A percentile compares a stretch with the other conserved stretches of the same genome.
Conservation (phyloP, 2,329 filamentous ascomycete species). For the Penicillium sp. region DNA sequence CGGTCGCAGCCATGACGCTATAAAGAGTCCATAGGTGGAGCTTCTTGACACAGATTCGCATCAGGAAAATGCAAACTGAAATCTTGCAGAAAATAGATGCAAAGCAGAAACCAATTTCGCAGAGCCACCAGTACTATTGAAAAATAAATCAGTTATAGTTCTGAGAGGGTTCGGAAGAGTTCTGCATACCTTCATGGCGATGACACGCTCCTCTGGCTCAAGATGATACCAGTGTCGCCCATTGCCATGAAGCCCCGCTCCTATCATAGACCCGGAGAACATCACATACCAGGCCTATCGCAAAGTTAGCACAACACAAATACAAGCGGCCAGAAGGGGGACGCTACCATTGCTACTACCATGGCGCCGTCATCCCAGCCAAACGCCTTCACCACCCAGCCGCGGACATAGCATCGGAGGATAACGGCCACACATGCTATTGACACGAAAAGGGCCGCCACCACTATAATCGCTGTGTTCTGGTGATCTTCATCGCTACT, state of each 20-base stretch:
- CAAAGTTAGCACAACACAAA: background rate
- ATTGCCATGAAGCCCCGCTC: conserved; percentile 31
- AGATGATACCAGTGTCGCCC: conserved; percentile 23
- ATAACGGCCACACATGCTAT: conserved; percentile 28
- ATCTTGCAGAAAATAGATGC: conserved; percentile 51
- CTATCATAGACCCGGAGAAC: conserved; percentile 33
- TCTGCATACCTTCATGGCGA: conserved; percentile 22
- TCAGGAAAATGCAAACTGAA: conserved; percentile 54
- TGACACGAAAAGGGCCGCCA: conserved; percentile 29
- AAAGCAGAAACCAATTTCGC: conserved; percentile 53
- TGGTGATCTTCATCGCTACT: background rate
- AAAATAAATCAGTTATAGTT: background rate
- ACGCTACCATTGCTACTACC: conserved; percentile 29
- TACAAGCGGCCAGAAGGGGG: background rate
- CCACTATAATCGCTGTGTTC: conserved; percentile 2
- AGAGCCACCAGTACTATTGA: conserved; percentile 51
- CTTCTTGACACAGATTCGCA: conserved; percentile 49
- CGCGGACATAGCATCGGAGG: conserved; percentile 35
- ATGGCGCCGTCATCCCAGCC: conserved; percentile 36
- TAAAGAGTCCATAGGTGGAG: conserved; percentile 51
- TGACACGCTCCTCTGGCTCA: conserved; percentile 17
- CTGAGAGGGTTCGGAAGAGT: background rate
- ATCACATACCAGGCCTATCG: conserved; percentile 26
- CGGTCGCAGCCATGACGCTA: conserved; percentile 45
- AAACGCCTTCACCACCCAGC: conserved; percentile 31